Percentiles rank a stretch among this genome's conserved stretches.
These are phyloP conservation scores for Hyphopichia pseudoburtonii DNA, from an alignment of 1,139 yeast species.

Conservation along the genomic window DNA sequence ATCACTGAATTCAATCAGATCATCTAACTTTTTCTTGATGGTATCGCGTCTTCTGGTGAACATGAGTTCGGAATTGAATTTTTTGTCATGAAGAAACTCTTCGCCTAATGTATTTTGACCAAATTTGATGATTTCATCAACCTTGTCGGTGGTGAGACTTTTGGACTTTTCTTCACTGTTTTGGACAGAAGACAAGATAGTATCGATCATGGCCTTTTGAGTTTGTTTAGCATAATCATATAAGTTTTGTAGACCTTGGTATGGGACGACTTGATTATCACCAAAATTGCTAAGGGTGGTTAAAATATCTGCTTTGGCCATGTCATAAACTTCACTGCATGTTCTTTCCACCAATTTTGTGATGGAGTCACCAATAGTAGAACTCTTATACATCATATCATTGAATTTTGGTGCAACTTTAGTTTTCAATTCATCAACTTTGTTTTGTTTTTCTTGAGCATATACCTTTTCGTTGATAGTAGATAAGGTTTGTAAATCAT, in stretches of 20 bases:
- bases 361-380: conserved; percentile 56
- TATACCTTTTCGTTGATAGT: conserved; percentile 60
- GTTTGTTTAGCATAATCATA: conserved; percentile 72
- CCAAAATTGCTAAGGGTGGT: conserved; percentile 58
- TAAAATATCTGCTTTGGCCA: conserved; percentile 55
- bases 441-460: conserved; percentile 43
- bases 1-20: conserved; percentile 63
- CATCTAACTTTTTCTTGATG: conserved; percentile 57
- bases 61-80: conserved; percentile 80
- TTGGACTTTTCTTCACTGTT: conserved; percentile 72
- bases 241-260: conserved; percentile 62
- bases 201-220: conserved; percentile 64
- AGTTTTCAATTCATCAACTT: conserved; percentile 46
- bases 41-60: conserved; percentile 72
- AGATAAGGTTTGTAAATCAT: conserved; percentile 64
- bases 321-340: conserved; percentile 58
- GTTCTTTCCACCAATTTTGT: conserved; percentile 63
- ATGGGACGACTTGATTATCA: conserved; percentile 54
- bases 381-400: conserved; percentile 50
- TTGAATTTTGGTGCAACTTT: conserved; percentile 67
- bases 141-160: conserved; percentile 54
- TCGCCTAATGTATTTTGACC: conserved; percentile 63
- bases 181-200: conserved; percentile 62
- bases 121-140: conserved; percentile 59
- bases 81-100: conserved; percentile 60